Evolutionary conservation across 2,329 filamentous ascomycete genomes (phyloP).

Genomic region (Alternaria longipes): DNA sequence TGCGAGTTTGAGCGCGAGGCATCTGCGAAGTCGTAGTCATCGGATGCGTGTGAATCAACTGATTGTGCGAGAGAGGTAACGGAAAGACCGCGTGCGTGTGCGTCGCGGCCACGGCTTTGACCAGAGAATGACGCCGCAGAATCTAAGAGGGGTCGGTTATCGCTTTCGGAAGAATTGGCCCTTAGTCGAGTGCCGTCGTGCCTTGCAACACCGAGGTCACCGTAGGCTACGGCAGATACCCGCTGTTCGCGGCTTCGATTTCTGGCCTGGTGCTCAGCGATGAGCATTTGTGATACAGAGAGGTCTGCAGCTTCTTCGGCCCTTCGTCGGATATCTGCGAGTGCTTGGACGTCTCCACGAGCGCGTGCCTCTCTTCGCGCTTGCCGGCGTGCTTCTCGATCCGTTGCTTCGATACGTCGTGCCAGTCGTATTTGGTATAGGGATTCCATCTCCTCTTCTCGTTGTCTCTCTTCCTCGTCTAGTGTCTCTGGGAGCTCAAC

Average conservation of each 20-base stretch:
- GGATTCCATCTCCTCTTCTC: constrained; percentile 92
- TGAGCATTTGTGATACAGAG: constrained; percentile 56
- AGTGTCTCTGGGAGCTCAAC: constrained; percentile 82
- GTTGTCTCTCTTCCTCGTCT: constrained; percentile 78
- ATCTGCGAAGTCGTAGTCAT: constrained; percentile 47
- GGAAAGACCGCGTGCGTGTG: constrained; percentile 56
- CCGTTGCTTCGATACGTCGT: constrained; percentile 76
- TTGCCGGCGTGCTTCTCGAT: constrained; percentile 78
- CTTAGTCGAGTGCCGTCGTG: constrained; percentile 80
- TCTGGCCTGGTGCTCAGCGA: constrained; percentile 64
- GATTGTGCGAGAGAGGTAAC: constrained; percentile 53
- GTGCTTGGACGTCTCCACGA: constrained; percentile 72
- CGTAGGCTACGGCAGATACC: constrained; percentile 79
- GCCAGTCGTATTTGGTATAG: constrained; percentile 88
- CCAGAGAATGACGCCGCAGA: constrained; percentile 71
- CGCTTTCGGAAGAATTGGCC: constrained; percentile 76
- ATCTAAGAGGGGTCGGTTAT: constrained; percentile 74
- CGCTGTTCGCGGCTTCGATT: constrained; percentile 70
- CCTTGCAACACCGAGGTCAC: constrained; percentile 76
- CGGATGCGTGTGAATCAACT: constrained; percentile 48
- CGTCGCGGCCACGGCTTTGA: constrained; percentile 33
- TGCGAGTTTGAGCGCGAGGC: constrained; percentile 30
- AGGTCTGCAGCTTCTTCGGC: constrained; percentile 54
- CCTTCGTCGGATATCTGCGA: constrained; percentile 68
- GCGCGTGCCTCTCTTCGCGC: constrained; percentile 75